Percentiles rank a stretch among this genome's conserved stretches.
phyloP scores from a whole-genome alignment of 1,284 basidiomycete species.

The Cutaneotrichosporon sp. region DNA sequence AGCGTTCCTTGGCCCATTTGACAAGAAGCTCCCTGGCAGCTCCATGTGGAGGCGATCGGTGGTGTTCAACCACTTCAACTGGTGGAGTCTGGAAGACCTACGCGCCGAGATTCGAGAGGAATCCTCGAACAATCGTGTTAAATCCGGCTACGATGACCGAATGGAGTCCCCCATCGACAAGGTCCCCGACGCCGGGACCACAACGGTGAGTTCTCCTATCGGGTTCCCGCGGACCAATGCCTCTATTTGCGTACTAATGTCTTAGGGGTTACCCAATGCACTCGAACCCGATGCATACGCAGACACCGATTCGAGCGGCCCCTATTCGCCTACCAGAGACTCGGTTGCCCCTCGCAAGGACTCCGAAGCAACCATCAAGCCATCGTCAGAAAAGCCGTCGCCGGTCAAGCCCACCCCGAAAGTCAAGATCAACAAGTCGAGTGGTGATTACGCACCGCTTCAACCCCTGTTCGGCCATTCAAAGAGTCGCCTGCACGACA shows the following conservation, averaged over 20 bases:
- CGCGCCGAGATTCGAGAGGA: constrained; percentile 48
- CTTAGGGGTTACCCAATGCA: constrained; percentile 34
- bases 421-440: not conserved
- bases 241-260: not conserved
- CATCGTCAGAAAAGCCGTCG: not conserved
- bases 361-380: not conserved
- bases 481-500: no score
- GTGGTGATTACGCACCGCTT: not conserved
- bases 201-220: constrained; percentile 23
- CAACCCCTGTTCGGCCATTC: no score
- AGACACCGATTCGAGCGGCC: not conserved
- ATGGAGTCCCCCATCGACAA: constrained; percentile 34
- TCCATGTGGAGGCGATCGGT: constrained; percentile 43
- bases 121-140: constrained; percentile 45
- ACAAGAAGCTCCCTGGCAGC: constrained; percentile 34
- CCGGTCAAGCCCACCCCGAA: not conserved
- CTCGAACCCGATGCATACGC: constrained; percentile 25
- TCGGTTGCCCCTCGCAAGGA: not conserved
- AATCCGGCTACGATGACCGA: constrained; percentile 41
- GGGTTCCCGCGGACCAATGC: no score
- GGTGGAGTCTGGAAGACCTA: constrained; percentile 46
- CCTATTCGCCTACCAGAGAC: not conserved
- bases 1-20: constrained; percentile 39
- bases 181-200: constrained; percentile 41
- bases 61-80: constrained; percentile 40